Evolutionary conservation across 441 rosid genomes (phyloP), one percentile per base, ranked within the genome.

Genomic region (Pelargonium australe): DNA sequence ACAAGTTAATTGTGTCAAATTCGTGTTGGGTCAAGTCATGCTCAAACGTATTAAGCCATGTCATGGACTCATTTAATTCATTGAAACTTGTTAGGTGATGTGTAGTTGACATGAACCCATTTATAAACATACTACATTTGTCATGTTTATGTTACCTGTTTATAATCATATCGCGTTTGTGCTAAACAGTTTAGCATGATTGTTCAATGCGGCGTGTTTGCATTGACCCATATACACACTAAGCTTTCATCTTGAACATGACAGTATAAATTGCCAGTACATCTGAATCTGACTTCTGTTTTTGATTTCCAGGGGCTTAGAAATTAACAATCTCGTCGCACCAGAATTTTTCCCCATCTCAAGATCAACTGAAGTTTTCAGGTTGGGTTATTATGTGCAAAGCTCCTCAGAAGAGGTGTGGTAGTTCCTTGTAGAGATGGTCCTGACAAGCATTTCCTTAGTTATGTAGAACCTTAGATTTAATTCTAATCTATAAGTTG

Each of bases 301-400:
- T 45, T 25, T 6, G 16, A 23, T 40, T 45, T 55, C 75, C 75
- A 76, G 82, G 79, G 75, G n/a, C 64, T 75, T 9, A 57, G 63
- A 73, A 47, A 63, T 7, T 53, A 47, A 55, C 64, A 43, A 65
- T 62, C 63, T 14, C 5, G 63, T 31, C 37, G 19, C 61, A 16
- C 17, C 51, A 2, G 3, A 47, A 63, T 55, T 76, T 49, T 65
- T 40, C 9, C 5, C 65, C 68, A 41, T 72, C 60, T 53, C 63
- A 62, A 66, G n/a, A n/a, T n/a, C n/a, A 23, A 23, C 25, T 23
- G 25, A 23, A 23, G 25, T 23, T 23, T 0, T 23, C 1, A 23
- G 25, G 25, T 23, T 23, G 65, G 25, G 25, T 23, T 23, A 23
- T 23, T n/a, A n/a, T n/a, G 25, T 23, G 25, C 2, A 23, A 23